A percentile compares a stretch with the other conserved stretches of the same genome.
Evolutionary conservation across 345 rosid genomes (phyloP).

Genomic region (Acer negundo): DNA sequence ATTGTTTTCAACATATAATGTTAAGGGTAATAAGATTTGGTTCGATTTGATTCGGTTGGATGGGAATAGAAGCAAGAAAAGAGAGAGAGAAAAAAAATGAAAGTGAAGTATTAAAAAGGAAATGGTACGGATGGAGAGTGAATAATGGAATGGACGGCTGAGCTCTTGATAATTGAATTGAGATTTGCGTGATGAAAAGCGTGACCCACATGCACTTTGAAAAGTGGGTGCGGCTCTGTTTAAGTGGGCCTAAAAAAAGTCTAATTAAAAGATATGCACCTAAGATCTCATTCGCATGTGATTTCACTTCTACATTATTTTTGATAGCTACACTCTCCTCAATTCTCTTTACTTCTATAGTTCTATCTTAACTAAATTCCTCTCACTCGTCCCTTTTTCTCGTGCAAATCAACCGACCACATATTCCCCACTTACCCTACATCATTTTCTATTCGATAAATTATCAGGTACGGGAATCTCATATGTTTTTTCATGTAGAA

Average conservation of each 20-base stretch:
- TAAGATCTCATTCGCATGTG: slow-evolving; percentile 4
- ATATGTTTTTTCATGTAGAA: too few species aligned
- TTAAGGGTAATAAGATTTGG: too few species aligned
- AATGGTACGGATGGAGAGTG: background rate
- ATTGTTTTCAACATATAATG: too few species aligned
- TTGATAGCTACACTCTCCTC: too few species aligned
- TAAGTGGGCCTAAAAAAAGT: background rate
- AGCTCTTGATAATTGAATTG: slow-evolving; percentile 32
- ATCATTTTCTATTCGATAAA: too few species aligned
- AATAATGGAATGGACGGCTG: slow-evolving; percentile 32
- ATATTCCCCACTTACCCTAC: too few species aligned
- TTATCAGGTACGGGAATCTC: too few species aligned
- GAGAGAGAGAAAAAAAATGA: background rate
- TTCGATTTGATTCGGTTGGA: background rate
- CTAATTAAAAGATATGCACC: background rate
- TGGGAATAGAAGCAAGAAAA: background rate
- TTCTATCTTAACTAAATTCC: too few species aligned
- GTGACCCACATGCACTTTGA: slow-evolving; percentile 41
- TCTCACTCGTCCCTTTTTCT: too few species aligned
- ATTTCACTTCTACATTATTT: too few species aligned
- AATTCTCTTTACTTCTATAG: too few species aligned
- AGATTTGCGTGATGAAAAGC: slow-evolving; percentile 12
- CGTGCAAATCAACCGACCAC: too few species aligned
- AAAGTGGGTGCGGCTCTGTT: slow-evolving; percentile 10
- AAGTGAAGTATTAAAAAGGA: slow-evolving; percentile 17